Conservation (phyloP, 805 yeast genomes). For the Zygoascus flipseniorum region DNA sequence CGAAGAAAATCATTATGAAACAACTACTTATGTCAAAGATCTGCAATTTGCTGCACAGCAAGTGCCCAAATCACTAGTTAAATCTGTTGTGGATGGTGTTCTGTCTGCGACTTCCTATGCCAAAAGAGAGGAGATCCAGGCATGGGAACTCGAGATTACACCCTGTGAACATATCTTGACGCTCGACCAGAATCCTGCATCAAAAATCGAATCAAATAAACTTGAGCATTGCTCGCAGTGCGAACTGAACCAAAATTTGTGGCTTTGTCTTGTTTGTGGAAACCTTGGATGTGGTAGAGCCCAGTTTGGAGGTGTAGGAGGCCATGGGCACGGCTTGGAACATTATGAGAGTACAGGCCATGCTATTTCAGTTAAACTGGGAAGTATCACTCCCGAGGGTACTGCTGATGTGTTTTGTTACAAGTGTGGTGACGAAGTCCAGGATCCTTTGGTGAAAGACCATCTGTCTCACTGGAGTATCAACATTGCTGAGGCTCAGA, state of each 20-base stretch:
- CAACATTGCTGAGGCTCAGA: constrained; percentile 43
- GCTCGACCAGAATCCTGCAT: constrained; percentile 34
- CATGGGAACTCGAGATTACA: constrained; percentile 85
- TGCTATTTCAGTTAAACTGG: constrained; percentile 81
- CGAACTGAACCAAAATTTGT: constrained; percentile 60
- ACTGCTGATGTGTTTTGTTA: constrained; percentile 83
- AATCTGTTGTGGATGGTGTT: constrained; percentile 36
- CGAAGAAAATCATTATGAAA: constrained; percentile 57
- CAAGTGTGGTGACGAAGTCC: constrained; percentile 78
- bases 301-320: constrained; percentile 91
- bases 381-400: constrained; percentile 71
- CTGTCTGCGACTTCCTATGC: constrained; percentile 50
- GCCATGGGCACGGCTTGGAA: constrained; percentile 79
- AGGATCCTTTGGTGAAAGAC: constrained; percentile 49
- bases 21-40: constrained; percentile 35
- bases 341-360: constrained; percentile 61
- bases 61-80: constrained; percentile 16
- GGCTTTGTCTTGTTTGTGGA: constrained; percentile 93
- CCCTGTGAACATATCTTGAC: constrained; percentile 70
- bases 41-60: constrained; percentile 21
- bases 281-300: constrained; percentile 89
- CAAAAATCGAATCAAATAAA: constrained; percentile 6
- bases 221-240: constrained; percentile 30
- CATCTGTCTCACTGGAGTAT: constrained; percentile 58
- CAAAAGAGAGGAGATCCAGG: constrained; percentile 59